Evolutionary conservation across 768 basidiomycete species (phyloP).

Genomic region (Suillus sp.): DNA sequence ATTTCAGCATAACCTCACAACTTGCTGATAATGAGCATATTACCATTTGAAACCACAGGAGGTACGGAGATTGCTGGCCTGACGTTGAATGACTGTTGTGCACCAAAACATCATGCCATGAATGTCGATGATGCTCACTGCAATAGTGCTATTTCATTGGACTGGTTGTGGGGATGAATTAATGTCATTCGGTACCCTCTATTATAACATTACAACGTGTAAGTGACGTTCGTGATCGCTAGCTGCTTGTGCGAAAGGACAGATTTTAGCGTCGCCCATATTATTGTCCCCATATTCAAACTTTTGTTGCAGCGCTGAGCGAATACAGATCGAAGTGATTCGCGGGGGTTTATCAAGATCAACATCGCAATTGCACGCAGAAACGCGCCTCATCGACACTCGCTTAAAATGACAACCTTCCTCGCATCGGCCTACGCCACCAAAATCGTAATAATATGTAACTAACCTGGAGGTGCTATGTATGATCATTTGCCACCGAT

Average conservation of each 20-base stretch:
- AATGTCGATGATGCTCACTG: neutral
- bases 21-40: neutral
- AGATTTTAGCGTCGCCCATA: neutral
- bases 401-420: neutral
- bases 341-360: too few species aligned
- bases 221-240: neutral
- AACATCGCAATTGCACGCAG: neutral
- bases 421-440: neutral
- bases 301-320: neutral
- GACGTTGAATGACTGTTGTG: too few species aligned
- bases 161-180: neutral
- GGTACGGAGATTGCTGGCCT: neutral
- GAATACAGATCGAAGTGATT: neutral
- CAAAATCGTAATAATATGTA: neutral
- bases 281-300: too few species aligned
- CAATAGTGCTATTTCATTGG: neutral
- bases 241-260: neutral
- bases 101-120: neutral
- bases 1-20: neutral
- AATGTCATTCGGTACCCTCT: neutral
- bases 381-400: neutral
- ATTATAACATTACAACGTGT: neutral
- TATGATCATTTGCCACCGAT: neutral
- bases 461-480: neutral
- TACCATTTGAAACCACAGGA: neutral